These are phyloP conservation scores for Pichia kudriavzevii DNA, from an alignment of 1,139 yeast species.

Conservation along the genomic window DNA sequence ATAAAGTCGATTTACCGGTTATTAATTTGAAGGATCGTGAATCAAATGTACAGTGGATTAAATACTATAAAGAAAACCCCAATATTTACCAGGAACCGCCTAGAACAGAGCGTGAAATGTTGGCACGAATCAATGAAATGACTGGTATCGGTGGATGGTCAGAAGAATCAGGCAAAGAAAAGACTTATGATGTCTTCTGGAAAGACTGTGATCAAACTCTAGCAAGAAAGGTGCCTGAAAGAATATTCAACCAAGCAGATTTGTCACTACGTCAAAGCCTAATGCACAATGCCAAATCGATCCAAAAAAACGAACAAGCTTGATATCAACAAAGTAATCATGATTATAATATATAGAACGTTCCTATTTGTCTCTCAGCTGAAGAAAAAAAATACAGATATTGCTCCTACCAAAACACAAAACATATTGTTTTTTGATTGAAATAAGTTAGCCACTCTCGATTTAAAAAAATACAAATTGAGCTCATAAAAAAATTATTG, in stretches of 20 bases:
- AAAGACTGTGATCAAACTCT: background rate
- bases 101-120: background rate
- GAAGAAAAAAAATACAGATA: too few species aligned
- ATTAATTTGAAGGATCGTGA: background rate
- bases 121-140: background rate
- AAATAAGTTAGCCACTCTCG: too few species aligned
- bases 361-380: too few species aligned
- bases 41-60: background rate
- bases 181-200: background rate
- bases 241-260: background rate
- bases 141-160: background rate
- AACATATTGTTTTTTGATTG: too few species aligned
- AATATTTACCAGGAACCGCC: background rate
- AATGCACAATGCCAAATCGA: background rate
- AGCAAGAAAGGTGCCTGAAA: background rate
- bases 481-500: too few species aligned
- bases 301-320: background rate
- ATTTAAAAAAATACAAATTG: too few species aligned
- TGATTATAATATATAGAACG: too few species aligned
- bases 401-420: too few species aligned
- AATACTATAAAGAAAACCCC: background rate
- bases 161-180: background rate
- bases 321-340: too few species aligned
- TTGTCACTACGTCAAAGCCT: background rate
- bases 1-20: background rate